phyloP scores from a whole-genome alignment of 140 eudicot species.

The Erigeron philadelphicus region DNA sequence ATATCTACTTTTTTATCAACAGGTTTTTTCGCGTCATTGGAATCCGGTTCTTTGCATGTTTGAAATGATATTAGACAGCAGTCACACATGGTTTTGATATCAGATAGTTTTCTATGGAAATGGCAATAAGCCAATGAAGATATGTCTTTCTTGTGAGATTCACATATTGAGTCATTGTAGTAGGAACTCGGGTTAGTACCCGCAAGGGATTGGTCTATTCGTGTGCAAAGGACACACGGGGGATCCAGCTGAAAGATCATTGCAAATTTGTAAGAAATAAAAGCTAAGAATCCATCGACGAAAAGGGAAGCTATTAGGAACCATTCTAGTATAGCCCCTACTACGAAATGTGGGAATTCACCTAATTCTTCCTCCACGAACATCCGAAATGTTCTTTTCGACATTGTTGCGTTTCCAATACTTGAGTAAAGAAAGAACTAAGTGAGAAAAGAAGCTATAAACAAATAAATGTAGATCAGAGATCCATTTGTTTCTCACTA shows the following conservation, averaged over 20 bases:
- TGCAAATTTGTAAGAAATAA: conserved; percentile 54
- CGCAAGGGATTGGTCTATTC: conserved; percentile 62
- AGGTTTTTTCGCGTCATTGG: conserved; percentile 34
- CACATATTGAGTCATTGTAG: conserved; percentile 71
- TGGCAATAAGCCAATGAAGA: conserved; percentile 89
- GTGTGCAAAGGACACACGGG: conserved; percentile 82
- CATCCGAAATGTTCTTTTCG: conserved; percentile 41
- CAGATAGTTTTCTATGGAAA: conserved; percentile 61
- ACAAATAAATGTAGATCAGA: conserved; percentile 31
- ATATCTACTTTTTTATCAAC: conserved; percentile 37
- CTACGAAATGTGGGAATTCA: conserved; percentile 50
- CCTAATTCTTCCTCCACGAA: conserved; percentile 66
- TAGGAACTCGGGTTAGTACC: conserved; percentile 37
- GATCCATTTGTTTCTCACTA: conserved; percentile 29
- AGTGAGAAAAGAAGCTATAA: not conserved
- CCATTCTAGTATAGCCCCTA: conserved; percentile 73
- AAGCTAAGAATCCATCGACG: conserved; percentile 62
- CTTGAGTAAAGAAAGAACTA: not conserved
- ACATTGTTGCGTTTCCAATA: conserved; percentile 24
- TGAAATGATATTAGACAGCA: conserved; percentile 90
- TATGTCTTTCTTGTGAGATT: conserved; percentile 77
- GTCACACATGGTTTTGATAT: conserved; percentile 78
- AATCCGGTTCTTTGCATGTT: conserved; percentile 48
- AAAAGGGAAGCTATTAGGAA: conserved; percentile 51
- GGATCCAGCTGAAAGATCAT: conserved; percentile 47